These are phyloP conservation scores for Plasmodium cynomolgi DNA, from an alignment of 169 alveolate genomes.

Conservation along the genomic window DNA sequence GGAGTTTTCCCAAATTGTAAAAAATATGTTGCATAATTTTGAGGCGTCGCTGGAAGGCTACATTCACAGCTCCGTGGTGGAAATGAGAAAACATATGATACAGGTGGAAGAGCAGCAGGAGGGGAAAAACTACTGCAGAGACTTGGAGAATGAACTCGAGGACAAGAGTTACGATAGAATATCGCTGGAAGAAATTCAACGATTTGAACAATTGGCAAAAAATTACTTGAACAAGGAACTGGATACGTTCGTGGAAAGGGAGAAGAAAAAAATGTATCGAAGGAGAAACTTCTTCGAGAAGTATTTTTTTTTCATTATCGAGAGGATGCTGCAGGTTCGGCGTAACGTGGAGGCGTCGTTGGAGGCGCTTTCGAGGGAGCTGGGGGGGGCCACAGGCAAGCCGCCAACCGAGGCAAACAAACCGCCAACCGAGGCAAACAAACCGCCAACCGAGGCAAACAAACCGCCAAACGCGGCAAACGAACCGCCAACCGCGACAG, in stretches of 20 bases:
- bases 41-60: not conserved
- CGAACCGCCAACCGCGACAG: not conserved
- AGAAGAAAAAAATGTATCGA: constrained; percentile 2
- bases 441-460: not conserved
- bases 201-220: constrained; percentile 9
- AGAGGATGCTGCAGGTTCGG: constrained; percentile 3
- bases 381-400: not conserved
- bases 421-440: not conserved
- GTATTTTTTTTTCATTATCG: constrained; percentile 14
- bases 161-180: constrained; percentile 15
- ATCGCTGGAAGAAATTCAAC: not conserved
- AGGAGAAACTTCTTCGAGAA: constrained; percentile 6
- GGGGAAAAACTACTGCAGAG: constrained; percentile 19
- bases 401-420: not conserved
- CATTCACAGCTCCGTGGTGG: constrained; percentile 6
- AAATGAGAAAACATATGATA: not conserved
- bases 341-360: not conserved
- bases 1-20: not conserved
- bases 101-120: constrained; percentile 9
- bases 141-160: not conserved
- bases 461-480: not conserved
- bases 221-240: not conserved
- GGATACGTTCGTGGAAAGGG: not conserved
- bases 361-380: not conserved
- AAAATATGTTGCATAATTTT: not conserved